A percentile compares a stretch with the other conserved stretches of the same genome.
These are phyloP conservation scores for Urochloa ruziziensis DNA, from an alignment of 176 grass and related monocot species.

Conservation along the genomic window DNA sequence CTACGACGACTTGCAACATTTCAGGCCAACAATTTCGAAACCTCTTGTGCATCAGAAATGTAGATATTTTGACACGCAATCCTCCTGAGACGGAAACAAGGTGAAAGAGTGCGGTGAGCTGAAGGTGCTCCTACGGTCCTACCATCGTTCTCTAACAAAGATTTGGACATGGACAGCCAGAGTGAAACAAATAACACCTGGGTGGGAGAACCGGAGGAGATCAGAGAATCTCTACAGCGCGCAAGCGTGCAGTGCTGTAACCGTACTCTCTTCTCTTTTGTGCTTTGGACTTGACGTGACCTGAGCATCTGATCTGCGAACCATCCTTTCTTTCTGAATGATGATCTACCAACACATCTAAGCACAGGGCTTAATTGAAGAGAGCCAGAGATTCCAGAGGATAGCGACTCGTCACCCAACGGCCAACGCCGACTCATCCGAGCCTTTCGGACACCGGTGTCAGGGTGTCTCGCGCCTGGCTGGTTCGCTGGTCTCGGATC, in stretches of 20 bases:
- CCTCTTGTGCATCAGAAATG: neutral
- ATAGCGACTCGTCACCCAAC: neutral
- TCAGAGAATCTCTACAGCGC: neutral
- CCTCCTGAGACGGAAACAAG: neutral
- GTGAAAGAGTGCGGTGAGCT: neutral
- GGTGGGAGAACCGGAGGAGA: neutral
- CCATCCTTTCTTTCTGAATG: neutral
- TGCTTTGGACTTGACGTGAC: neutral
- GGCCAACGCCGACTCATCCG: neutral
- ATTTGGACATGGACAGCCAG: neutral
- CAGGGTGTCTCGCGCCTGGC: neutral
- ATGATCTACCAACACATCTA: neutral
- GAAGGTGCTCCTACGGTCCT: no score
- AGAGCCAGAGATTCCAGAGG: neutral
- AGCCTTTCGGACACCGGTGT: neutral
- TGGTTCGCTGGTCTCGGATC: constrained; percentile 9
- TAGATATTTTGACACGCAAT: neutral
- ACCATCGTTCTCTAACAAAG: neutral
- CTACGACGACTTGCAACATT: neutral
- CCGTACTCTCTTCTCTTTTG: neutral
- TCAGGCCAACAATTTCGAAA: neutral
- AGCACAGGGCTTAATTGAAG: neutral
- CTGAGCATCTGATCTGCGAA: neutral
- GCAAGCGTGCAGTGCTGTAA: neutral
- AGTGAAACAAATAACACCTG: neutral